Conservation (phyloP, 352 stramenopile species). For the Phytophthora pinifolia region DNA sequence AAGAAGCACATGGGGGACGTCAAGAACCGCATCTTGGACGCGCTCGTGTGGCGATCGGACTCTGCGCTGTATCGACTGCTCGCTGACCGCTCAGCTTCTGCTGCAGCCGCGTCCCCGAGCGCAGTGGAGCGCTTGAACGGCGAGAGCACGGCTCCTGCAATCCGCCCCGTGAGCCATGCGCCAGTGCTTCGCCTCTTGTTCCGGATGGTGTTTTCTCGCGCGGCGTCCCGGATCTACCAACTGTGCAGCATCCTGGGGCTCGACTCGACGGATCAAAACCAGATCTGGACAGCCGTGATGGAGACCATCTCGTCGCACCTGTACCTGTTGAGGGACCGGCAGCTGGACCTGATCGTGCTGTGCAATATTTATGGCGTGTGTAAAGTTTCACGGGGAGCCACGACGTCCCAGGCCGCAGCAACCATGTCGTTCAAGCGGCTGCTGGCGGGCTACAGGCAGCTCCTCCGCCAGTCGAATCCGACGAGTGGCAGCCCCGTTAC, state of each 20-base stretch:
- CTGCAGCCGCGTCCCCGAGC: slow-evolving; percentile 16
- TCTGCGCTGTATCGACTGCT: slow-evolving; percentile 76
- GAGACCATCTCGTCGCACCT: slow-evolving; percentile 71
- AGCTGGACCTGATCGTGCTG: slow-evolving; percentile 81
- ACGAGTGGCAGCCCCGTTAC: slow-evolving; percentile 21
- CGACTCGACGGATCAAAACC: slow-evolving; percentile 75
- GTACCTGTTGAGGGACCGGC: slow-evolving; percentile 65
- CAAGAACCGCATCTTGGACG: slow-evolving; percentile 84
- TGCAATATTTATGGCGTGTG: slow-evolving; percentile 86
- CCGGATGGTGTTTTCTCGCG: slow-evolving; percentile 83
- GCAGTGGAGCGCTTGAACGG: slow-evolving; percentile 14
- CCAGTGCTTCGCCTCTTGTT: slow-evolving; percentile 85
- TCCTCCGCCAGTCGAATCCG: slow-evolving; percentile 39
- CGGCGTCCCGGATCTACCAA: slow-evolving; percentile 75
- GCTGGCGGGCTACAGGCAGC: slow-evolving; percentile 74
- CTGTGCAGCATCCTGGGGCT: slow-evolving; percentile 71
- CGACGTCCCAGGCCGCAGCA: slow-evolving; percentile 43
- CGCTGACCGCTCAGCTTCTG: slow-evolving; percentile 16
- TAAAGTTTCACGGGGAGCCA: slow-evolving; percentile 79
- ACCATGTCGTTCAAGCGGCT: slow-evolving; percentile 74
- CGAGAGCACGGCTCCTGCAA: slow-evolving; percentile 4
- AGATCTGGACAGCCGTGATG: slow-evolving; percentile 87
- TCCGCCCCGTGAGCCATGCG: slow-evolving; percentile 21
- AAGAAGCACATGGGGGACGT: slow-evolving; percentile 88
- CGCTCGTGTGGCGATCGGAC: slow-evolving; percentile 66